These are phyloP conservation scores for Penicillium carneum DNA, from an alignment of 2,329 filamentous ascomycete species.

Conservation along the genomic window DNA sequence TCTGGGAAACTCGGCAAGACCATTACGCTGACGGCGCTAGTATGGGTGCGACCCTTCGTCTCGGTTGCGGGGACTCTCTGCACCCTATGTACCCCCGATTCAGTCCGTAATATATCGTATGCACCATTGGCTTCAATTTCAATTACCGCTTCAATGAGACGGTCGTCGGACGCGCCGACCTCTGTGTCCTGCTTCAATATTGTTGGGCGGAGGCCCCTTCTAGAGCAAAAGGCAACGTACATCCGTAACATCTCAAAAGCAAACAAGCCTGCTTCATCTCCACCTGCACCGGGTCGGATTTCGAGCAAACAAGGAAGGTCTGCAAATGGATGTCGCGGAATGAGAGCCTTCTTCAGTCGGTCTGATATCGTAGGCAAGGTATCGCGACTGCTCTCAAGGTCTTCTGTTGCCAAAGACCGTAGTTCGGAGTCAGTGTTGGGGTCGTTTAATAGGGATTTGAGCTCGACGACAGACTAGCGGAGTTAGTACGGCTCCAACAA, in stretches of 20 bases:
- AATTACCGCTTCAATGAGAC: slow-evolving; percentile 85
- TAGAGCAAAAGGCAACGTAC: slow-evolving; percentile 81
- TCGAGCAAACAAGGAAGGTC: slow-evolving; percentile 89
- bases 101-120: slow-evolving; percentile 81
- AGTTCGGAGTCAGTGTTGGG: slow-evolving; percentile 66
- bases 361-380: slow-evolving; percentile 69
- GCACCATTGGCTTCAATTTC: slow-evolving; percentile 79
- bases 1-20: slow-evolving; percentile 83
- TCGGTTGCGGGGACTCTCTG: slow-evolving; percentile 93
- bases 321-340: slow-evolving; percentile 88
- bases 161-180: slow-evolving; percentile 67
- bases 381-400: slow-evolving; percentile 71
- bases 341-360: slow-evolving; percentile 76
- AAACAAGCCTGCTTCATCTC: slow-evolving; percentile 89
- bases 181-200: slow-evolving; percentile 84
- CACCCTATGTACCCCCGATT: slow-evolving; percentile 93
- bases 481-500: slow-evolving; percentile 3
- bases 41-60: slow-evolving; percentile 88
- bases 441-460: slow-evolving; percentile 78
- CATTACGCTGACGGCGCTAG: slow-evolving; percentile 88
- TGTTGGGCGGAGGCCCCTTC: slow-evolving; percentile 69
- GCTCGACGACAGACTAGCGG: slow-evolving; percentile 66
- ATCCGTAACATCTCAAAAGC: slow-evolving; percentile 86
- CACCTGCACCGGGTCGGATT: slow-evolving; percentile 88
- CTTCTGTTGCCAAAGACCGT: slow-evolving; percentile 67